A percentile compares a stretch with the other conserved stretches of the same genome.
phyloP scores from a whole-genome alignment of 805 yeast species.

The Wickerhamiella allomyrinae region DNA sequence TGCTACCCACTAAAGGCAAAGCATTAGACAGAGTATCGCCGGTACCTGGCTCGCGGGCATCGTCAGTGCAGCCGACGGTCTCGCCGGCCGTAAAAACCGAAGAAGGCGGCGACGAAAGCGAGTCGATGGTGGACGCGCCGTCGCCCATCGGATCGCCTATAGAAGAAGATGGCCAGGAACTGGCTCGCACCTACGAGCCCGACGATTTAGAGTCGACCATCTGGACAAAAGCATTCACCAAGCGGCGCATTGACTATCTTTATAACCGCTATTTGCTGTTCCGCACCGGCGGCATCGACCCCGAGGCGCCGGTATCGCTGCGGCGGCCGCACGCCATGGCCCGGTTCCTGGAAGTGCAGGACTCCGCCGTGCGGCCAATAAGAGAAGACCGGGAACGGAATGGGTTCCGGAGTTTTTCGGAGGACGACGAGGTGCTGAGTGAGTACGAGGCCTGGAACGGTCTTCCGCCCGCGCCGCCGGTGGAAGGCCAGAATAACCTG shows the following conservation, averaged over 20 bases:
- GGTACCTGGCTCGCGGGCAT: too few species aligned
- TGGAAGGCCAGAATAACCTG: conserved; percentile 14
- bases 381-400: conserved; percentile 15
- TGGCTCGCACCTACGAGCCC: conserved; percentile 19
- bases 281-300: conserved; percentile 41
- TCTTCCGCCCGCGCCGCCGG: conserved; percentile 43
- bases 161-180: conserved; percentile 2
- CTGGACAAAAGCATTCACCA: conserved; percentile 76
- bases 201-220: conserved; percentile 61
- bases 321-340: conserved; percentile 58
- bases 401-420: neutral
- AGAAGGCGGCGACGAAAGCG: conserved; percentile 1
- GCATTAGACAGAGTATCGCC: too few species aligned
- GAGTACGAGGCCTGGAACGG: conserved; percentile 82
- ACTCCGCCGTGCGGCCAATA: conserved; percentile 1
- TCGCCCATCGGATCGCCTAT: neutral
- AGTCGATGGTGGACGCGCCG: neutral
- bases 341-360: conserved; percentile 28
- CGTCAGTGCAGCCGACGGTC: neutral
- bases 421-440: conserved; percentile 28
- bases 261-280: conserved; percentile 53
- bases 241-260: conserved; percentile 63
- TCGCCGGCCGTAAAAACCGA: neutral
- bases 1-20: too few species aligned
- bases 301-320: conserved; percentile 54